phyloP scores from a whole-genome alignment of 441 rosid genomes.

The Heliophila coronopifolia region DNA sequence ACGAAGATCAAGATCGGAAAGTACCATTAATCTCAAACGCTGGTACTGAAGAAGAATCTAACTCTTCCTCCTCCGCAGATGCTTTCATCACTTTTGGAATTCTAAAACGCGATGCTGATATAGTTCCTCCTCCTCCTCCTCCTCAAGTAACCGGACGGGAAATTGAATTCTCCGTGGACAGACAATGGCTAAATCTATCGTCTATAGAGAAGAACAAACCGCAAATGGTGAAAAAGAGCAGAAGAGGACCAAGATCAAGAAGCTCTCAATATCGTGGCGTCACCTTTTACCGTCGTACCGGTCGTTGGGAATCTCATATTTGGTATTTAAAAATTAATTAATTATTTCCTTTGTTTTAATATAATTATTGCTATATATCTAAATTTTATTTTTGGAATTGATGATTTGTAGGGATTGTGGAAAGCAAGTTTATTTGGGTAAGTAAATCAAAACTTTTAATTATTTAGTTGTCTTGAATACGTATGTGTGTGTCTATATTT shows the following conservation, averaged over 20 bases:
- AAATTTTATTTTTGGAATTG: background rate
- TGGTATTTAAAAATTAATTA: conserved; percentile 37
- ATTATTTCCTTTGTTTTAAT: background rate
- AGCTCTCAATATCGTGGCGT: conserved; percentile 96
- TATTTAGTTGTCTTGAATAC: too few relatives aligned
- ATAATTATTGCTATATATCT: background rate
- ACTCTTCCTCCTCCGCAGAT: conserved; percentile 46
- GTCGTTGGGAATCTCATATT: conserved; percentile 94
- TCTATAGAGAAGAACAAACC: conserved; percentile 24
- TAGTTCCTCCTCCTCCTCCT: conserved; percentile 9
- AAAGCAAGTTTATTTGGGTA: conserved; percentile 93
- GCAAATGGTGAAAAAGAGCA: conserved; percentile 60
- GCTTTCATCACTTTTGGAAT: conserved; percentile 48
- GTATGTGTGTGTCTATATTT: too few relatives aligned
- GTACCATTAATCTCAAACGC: conserved; percentile 21
- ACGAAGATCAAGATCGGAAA: conserved; percentile 26
- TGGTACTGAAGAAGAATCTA: conserved; percentile 39
- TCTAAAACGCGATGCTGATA: conserved; percentile 35
- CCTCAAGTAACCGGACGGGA: conserved; percentile 26
- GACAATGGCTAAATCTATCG: conserved; percentile 53
- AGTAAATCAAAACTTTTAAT: too few relatives aligned
- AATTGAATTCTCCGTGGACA: conserved; percentile 15
- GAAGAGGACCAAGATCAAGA: conserved; percentile 95
- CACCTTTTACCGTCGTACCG: conserved; percentile 85
- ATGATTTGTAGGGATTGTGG: conserved; percentile 73